Evolutionary conservation across 306 rosid genomes (phyloP).

Genomic region (Cucurbita argyrosperma): DNA sequence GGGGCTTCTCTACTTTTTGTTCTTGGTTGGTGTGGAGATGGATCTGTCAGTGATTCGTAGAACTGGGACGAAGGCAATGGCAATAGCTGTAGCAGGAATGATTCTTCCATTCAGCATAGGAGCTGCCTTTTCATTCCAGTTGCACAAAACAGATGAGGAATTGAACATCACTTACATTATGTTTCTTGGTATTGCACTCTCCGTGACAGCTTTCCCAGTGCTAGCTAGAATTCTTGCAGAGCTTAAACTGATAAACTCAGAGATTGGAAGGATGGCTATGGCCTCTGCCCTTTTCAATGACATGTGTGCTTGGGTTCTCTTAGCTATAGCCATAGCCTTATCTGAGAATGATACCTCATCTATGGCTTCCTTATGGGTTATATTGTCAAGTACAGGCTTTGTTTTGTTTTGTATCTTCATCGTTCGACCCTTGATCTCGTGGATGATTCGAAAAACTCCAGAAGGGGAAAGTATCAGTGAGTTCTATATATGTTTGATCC

Average conservation of each 20-base stretch:
- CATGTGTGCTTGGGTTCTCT: slow-evolving; percentile 71
- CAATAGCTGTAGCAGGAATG: slow-evolving; percentile 60
- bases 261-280: slow-evolving; percentile 55
- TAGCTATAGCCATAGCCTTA: slow-evolving; percentile 73
- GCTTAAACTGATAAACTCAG: slow-evolving; percentile 67
- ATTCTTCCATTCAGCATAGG: slow-evolving; percentile 43
- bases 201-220: slow-evolving; percentile 71
- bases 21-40: slow-evolving; percentile 77
- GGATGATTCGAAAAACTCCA: slow-evolving; percentile 58
- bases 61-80: slow-evolving; percentile 35
- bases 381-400: slow-evolving; percentile 47
- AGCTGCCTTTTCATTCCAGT: slow-evolving; percentile 16
- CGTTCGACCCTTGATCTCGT: slow-evolving; percentile 45
- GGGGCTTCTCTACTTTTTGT: slow-evolving; percentile 68
- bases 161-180: slow-evolving; percentile 19
- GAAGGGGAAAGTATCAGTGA: slow-evolving; percentile 77
- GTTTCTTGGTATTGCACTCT: slow-evolving; percentile 58
- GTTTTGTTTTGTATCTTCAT: slow-evolving; percentile 33
- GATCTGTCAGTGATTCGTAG: slow-evolving; percentile 47
- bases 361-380: slow-evolving; percentile 63
- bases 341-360: slow-evolving; percentile 33
- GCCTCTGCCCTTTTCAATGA: slow-evolving; percentile 63
- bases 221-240: slow-evolving; percentile 64
- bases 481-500: slow-evolving; percentile 51
- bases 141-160: not conserved